A percentile compares a stretch with the other conserved stretches of the same genome.
Evolutionary conservation across 768 basidiomycete genomes (phyloP).

Genomic region (Mrakia blollopis): DNA sequence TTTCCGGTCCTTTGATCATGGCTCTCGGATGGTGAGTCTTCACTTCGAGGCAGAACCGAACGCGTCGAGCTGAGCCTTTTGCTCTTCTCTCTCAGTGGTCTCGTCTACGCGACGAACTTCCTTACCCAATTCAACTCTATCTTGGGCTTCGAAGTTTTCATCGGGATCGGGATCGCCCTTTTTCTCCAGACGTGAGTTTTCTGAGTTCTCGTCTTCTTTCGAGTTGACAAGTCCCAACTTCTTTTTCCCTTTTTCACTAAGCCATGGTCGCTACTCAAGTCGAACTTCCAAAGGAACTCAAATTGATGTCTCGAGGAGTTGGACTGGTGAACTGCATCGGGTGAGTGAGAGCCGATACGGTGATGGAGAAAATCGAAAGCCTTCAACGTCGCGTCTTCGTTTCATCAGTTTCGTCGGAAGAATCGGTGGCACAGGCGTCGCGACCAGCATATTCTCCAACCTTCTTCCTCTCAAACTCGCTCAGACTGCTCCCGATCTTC

Average conservation of each 20-base stretch:
- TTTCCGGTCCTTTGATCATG: slow-evolving; percentile 3
- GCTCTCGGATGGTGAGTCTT: slow-evolving; percentile 4
- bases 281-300: slow-evolving; percentile 32
- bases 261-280: slow-evolving; percentile 26
- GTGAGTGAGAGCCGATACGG: too few relatives aligned
- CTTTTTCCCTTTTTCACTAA: not conserved
- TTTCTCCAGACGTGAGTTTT: slow-evolving; percentile 34
- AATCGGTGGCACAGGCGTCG: not conserved
- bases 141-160: slow-evolving; percentile 36
- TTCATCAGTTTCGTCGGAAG: slow-evolving; percentile 34
- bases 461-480: slow-evolving; percentile 5
- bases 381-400: slow-evolving; percentile 25
- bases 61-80: not conserved
- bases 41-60: too few relatives aligned
- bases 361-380: too few relatives aligned
- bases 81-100: slow-evolving; percentile 29
- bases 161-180: slow-evolving; percentile 36
- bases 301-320: slow-evolving; percentile 28
- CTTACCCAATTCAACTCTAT: not conserved
- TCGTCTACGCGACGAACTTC: slow-evolving; percentile 33
- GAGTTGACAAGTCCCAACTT: not conserved
- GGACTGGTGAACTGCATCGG: slow-evolving; percentile 18
- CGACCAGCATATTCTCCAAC: slow-evolving; percentile 39
- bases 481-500: slow-evolving; percentile 6
- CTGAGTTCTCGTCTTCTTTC: too few relatives aligned